A percentile compares a stretch with the other conserved stretches of the same genome.
Evolutionary conservation across 78 protist genomes (phyloP).

Genomic region (Isochrysis galbana): DNA sequence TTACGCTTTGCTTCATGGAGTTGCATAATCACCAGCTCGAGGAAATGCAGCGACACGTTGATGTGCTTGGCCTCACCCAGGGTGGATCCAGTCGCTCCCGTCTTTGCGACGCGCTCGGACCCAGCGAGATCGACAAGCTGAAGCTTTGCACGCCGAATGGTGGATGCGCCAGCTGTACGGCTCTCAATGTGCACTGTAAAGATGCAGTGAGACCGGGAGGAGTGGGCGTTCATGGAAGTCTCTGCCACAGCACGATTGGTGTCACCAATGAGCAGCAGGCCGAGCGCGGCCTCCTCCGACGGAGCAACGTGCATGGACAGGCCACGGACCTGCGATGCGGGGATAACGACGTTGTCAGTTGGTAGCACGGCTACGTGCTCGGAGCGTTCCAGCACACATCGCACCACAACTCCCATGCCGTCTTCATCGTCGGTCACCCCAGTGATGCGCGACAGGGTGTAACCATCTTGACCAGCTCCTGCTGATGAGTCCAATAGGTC

Average conservation of each 20-base stretch:
- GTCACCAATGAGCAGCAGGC: slow-evolving; percentile 33
- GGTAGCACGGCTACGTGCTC: too few relatives aligned
- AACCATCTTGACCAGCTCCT: too few relatives aligned
- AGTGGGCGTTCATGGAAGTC: slow-evolving; percentile 46
- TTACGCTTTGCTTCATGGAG: too few relatives aligned
- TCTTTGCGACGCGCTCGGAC: slow-evolving; percentile 24
- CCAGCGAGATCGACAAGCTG: slow-evolving; percentile 45
- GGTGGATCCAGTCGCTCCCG: neutral
- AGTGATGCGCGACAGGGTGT: too few relatives aligned
- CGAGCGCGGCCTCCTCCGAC: too few relatives aligned
- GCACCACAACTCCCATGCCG: too few relatives aligned
- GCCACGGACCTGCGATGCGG: too few relatives aligned
- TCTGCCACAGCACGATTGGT: slow-evolving; percentile 18
- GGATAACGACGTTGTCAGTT: too few relatives aligned
- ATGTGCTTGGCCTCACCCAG: slow-evolving; percentile 40
- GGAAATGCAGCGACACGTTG: neutral
- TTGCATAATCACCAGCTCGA: slow-evolving; percentile 10
- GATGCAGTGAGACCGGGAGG: slow-evolving; percentile 65
- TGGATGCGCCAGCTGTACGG: neutral
- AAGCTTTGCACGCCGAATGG: slow-evolving; percentile 11
- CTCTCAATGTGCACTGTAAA: slow-evolving; percentile 47
- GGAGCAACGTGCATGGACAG: slow-evolving; percentile 26
- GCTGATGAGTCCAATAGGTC: too few relatives aligned
- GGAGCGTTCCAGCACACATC: too few relatives aligned
- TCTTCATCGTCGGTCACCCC: too few relatives aligned